Evolutionary conservation across 2,329 filamentous ascomycete genomes (phyloP), one percentile per base, ranked within the genome.

Genomic region (Fusarium concolor): DNA sequence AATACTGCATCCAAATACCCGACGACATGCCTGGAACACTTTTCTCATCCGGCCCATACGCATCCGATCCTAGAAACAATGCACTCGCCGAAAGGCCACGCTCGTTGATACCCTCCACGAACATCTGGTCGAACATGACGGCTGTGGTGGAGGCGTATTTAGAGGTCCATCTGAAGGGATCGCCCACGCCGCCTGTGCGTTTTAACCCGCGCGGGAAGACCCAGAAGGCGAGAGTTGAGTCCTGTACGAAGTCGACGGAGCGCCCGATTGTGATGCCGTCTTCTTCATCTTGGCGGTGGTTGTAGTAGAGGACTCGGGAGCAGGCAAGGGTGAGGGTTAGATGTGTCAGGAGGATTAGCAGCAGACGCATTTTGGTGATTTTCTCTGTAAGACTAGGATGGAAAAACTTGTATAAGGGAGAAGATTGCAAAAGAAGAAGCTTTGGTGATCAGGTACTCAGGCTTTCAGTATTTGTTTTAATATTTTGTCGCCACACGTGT

Each of bases 51-150:
- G 64, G 1, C 10, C 67, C 22, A 33, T 74, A 31, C 62, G 73
- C 42, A 63, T 60, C 15, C 68, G 75, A 22, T 38, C 57, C 24
- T 59, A 72, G 41, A 45, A 76, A 38, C 61, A 78, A 45, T 37
- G 60, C 39, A 59, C 65, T 70, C 5, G 47, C 63, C 3, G 62
- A 24, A 5, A 71, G 54, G 12, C 66, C 61, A 28, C 57, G 37
- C 6, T 58, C 31, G 47, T 72, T 72, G 29, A 65, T 24, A 10
- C 66, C 50, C 53, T 70, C 70, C 12, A 33, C 56, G 11, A 62
- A 64, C 20, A 60, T 42, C 38, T 45, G 51, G 39, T 71, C 51
- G 10, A 59, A 63, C 49, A 63, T 52, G 31, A 71, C 53, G 33
- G 62, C 62, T 10, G 70, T 33, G 24, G 70, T 56, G 28, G 50